Conservation (phyloP, 2,329 filamentous ascomycete species). For the Calonectria pseudoturangicola region DNA sequence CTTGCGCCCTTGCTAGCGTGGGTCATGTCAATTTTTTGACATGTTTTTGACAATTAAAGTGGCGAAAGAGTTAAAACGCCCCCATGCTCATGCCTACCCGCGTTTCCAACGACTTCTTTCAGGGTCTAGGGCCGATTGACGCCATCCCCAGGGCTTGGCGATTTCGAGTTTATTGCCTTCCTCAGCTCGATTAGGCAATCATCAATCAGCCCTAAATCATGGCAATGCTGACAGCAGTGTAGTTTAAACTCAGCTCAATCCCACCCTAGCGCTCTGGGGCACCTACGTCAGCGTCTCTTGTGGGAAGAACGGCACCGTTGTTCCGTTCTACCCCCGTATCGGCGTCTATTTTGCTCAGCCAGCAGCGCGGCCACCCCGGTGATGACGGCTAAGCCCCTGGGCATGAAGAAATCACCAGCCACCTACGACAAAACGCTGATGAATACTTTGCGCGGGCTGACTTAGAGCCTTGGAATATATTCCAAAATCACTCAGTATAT, state of each 20-base stretch:
- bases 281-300: too few relatives aligned
- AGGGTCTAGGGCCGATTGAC: background rate
- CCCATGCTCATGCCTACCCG: too few relatives aligned
- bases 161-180: background rate
- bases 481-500: too few relatives aligned
- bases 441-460: background rate
- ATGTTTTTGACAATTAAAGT: conserved; percentile 32
- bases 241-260: too few relatives aligned
- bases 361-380: background rate
- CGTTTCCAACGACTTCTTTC: background rate
- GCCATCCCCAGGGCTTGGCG: conserved; percentile 3
- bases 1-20: background rate
- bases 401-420: background rate
- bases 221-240: background rate
- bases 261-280: too few relatives aligned
- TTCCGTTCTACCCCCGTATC: background rate
- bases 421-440: background rate
- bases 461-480: too few relatives aligned
- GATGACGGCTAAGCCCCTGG: background rate
- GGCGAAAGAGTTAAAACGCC: background rate
- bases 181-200: conserved; percentile 2
- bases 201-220: conserved; percentile 1
- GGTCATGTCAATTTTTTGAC: conserved; percentile 24
- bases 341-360: background rate
- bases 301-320: background rate